Evolutionary conservation across 169 alveolate genomes (phyloP).

Genomic region (Amoebophrya sp.): DNA sequence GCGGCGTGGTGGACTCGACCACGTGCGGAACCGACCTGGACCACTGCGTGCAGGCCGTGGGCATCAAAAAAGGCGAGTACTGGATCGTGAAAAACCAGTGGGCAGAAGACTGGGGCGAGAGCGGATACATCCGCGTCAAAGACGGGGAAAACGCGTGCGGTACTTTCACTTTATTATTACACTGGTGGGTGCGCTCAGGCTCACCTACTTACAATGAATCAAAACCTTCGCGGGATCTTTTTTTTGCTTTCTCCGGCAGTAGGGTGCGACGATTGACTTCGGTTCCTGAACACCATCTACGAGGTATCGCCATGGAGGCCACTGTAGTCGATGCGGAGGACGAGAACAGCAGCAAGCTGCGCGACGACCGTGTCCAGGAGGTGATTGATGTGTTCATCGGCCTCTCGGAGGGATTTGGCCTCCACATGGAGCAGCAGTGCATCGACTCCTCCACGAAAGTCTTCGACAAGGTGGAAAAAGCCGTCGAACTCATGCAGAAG

Average conservation of each 20-base stretch:
- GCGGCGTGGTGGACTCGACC: neutral
- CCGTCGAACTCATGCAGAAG: neutral
- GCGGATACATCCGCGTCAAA: neutral
- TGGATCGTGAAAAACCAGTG: constrained; percentile 4
- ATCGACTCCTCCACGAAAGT: neutral
- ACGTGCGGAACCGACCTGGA: neutral
- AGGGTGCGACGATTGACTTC: too few species aligned
- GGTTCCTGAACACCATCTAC: too few species aligned
- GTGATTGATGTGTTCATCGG: neutral
- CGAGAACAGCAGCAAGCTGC: neutral
- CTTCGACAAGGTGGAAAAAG: neutral
- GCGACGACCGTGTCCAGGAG: neutral
- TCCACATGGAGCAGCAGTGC: neutral
- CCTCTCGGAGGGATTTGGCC: neutral
- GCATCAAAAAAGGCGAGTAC: neutral
- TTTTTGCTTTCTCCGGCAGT: too few species aligned
- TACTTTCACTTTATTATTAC: too few species aligned
- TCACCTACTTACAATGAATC: too few species aligned
- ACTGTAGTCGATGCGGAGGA: neutral
- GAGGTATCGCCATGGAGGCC: neutral
- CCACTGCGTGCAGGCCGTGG: neutral
- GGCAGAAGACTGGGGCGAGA: constrained; percentile 9
- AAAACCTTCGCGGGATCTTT: too few species aligned
- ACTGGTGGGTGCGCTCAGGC: too few species aligned
- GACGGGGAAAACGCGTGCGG: neutral